Evolutionary conservation across 139 green algal genomes (phyloP).

Genomic region (Chlorella vulgaris): DNA sequence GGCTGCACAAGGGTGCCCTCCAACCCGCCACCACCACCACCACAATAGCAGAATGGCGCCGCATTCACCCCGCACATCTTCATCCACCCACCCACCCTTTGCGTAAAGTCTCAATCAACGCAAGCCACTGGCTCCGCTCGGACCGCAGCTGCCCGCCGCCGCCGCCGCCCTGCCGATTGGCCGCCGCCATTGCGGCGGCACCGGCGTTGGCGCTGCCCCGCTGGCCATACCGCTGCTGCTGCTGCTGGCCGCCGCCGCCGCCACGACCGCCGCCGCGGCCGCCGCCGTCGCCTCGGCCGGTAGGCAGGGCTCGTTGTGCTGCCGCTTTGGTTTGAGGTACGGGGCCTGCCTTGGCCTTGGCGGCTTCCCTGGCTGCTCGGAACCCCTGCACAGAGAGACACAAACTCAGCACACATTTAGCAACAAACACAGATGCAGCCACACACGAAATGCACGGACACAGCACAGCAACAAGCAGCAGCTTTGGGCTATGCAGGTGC

Average conservation of each 20-base stretch:
- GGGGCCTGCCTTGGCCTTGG: conserved; percentile 43
- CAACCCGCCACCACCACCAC: not conserved
- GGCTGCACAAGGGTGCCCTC: no score
- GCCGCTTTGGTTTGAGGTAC: conserved; percentile 57
- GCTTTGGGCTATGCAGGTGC: no score
- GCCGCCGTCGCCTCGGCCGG: conserved; percentile 49
- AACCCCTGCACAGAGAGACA: conserved; percentile 40
- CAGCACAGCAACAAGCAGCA: not conserved
- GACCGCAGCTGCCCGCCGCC: conserved; percentile 32
- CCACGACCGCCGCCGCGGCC: conserved; percentile 24
- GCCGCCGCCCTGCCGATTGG: conserved; percentile 39
- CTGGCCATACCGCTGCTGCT: conserved; percentile 10
- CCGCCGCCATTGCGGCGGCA: conserved; percentile 27
- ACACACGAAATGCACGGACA: no score
- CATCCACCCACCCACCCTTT: conserved; percentile 53
- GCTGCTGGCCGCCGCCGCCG: conserved; percentile 21
- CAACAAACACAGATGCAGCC: not conserved
- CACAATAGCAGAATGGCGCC: not conserved
- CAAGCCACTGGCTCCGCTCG: conserved; percentile 71
- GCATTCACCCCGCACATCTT: no score
- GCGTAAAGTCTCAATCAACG: conserved; percentile 72
- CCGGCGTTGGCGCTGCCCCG: conserved; percentile 37
- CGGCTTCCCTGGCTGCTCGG: conserved; percentile 19
- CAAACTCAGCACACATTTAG: not conserved
- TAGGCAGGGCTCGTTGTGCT: conserved; percentile 54